Percentiles rank a stretch among this genome's conserved stretches.
Evolutionary conservation across 2,329 filamentous ascomycete species (phyloP).

Genomic region (Cladorrhinum sp.): DNA sequence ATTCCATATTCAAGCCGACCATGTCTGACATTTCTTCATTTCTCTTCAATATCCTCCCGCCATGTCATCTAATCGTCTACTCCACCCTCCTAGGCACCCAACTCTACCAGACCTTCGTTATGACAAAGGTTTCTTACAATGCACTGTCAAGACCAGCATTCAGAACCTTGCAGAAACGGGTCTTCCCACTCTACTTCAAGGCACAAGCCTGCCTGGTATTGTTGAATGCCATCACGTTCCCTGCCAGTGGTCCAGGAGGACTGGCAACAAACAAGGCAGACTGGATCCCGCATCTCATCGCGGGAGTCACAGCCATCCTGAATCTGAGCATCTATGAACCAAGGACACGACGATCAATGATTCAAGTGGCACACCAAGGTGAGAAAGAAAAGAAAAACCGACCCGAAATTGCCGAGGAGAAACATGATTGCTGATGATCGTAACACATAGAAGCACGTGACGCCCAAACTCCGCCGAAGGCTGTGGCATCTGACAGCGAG

Average conservation of each 20-base stretch:
- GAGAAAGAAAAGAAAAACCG: not conserved
- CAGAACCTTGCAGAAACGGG: constrained; percentile 37
- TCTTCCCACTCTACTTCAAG: constrained; percentile 43
- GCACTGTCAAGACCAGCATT: constrained; percentile 37
- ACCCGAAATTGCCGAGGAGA: not conserved
- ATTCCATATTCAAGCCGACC: not conserved
- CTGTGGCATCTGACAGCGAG: not conserved
- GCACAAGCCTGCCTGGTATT: constrained; percentile 36
- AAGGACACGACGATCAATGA: constrained; percentile 33
- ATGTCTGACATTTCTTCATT: not conserved
- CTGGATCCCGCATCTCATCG: constrained; percentile 37
- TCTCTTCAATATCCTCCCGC: not conserved
- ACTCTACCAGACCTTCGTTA: constrained; percentile 40
- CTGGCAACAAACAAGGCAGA: constrained; percentile 30
- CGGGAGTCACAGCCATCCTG: constrained; percentile 31
- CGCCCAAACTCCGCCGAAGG: too few species aligned
- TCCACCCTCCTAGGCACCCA: constrained; percentile 40
- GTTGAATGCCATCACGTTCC: constrained; percentile 35
- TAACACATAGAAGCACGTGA: not conserved
- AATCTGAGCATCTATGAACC: constrained; percentile 40
- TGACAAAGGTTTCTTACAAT: constrained; percentile 36
- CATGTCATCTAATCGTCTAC: constrained; percentile 37
- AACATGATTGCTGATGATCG: not conserved
- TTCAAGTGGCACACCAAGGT: constrained; percentile 34
- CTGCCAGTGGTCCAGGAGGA: constrained; percentile 32